Evolutionary conservation across 305 asterid genomes (phyloP), one percentile per base, ranked within the genome.

Genomic region (Solanum aculeatissimum): DNA sequence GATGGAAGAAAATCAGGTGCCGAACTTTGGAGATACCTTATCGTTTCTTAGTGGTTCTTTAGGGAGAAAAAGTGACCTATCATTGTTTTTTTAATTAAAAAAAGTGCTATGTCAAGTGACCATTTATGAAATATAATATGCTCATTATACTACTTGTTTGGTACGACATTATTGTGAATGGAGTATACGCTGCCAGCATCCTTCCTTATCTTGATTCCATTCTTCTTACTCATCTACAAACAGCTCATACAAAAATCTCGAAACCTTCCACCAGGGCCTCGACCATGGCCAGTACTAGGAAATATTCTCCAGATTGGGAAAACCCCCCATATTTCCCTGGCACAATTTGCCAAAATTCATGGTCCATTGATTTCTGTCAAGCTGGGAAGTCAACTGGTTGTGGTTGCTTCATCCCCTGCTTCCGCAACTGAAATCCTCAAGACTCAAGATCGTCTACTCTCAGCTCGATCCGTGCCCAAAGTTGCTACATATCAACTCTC

Each of bases 181-280:
- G 81, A 74, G 60, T 45, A 47, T 74, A n/a, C 65, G 29, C 75
- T 51, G 13, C 8, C 21, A 35, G 57, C 6, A 55, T 58, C 55
- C 19, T 16, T 84, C 42, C 49, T 77, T 57, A 7, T 86, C 66
- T 38, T 86, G 21, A 78, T 77, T 65, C 38, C n/a, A 9, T 42
- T 55, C 16, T 54, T 86, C 29, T 9, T 54, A 55, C 12, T 87
- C 83, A 81, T 84, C 54, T 15, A 71, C 75, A 80, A 62, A 54
- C 78, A 16, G 14, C 12, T 70, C 16, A 54, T 79, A 63, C 82
- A 71, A 25, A 49, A 49, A 38, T 81, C 79, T 4, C 10, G 25
- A 75, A 75, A 75, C 8, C 83, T 84, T 84, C 86, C 86, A 23
- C 86, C 86, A 35, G 86, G 86, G 6, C 86, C 83, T 19, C 1